Percentiles rank a stretch among this genome's conserved stretches.
Evolutionary conservation across 1,284 basidiomycete genomes (phyloP).

Genomic region (Trichosporon sp.): DNA sequence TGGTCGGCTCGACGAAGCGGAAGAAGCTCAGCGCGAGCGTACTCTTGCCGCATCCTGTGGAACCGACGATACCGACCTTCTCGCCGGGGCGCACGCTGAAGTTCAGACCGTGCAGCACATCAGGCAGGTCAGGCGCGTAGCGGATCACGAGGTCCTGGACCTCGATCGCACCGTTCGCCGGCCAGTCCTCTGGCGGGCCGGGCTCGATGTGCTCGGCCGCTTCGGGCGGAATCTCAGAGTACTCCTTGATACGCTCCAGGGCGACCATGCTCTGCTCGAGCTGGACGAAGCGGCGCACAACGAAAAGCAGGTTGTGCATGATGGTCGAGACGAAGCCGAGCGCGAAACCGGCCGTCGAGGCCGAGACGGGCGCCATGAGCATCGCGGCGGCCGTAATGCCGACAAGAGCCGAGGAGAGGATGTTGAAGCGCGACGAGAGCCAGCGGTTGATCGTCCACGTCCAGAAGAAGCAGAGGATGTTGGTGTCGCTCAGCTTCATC

Average conservation of each 20-base stretch:
- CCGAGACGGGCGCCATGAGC: constrained; percentile 63
- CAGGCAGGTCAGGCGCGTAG: constrained; percentile 73
- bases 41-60: constrained; percentile 70
- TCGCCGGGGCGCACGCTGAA: constrained; percentile 68
- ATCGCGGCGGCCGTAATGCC: constrained; percentile 66
- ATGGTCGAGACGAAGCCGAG: constrained; percentile 74
- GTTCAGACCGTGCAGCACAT: constrained; percentile 74
- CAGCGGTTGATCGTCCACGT: constrained; percentile 58
- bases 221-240: constrained; percentile 71
- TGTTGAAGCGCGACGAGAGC: constrained; percentile 62
- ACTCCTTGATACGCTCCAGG: constrained; percentile 71
- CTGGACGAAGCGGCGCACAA: constrained; percentile 64
- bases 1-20: constrained; percentile 84
- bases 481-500: constrained; percentile 77
- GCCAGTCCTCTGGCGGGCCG: constrained; percentile 77
- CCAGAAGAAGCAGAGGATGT: constrained; percentile 73
- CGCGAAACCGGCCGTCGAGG: constrained; percentile 73
- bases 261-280: constrained; percentile 92
- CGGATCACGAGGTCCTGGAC: constrained; percentile 76
- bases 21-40: constrained; percentile 90
- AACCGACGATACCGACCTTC: constrained; percentile 75
- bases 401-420: constrained; percentile 66
- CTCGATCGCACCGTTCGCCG: constrained; percentile 64
- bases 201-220: constrained; percentile 76
- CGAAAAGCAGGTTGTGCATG: constrained; percentile 60